Percentiles rank a stretch among this genome's conserved stretches.
phyloP scores from a whole-genome alignment of 1,139 yeast species.

The Geotrichum europaeum region DNA sequence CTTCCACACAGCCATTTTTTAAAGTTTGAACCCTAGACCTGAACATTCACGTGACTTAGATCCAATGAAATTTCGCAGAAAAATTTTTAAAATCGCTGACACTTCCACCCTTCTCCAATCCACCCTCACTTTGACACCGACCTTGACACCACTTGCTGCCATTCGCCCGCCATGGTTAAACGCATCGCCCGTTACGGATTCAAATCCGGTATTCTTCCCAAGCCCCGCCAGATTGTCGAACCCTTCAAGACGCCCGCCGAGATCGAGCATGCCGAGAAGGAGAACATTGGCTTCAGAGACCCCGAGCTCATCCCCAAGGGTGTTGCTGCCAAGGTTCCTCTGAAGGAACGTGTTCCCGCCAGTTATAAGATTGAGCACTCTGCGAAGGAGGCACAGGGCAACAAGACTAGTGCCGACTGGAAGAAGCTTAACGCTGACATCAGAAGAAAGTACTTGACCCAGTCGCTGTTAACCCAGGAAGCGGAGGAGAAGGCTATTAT shows the following conservation, averaged over 20 bases:
- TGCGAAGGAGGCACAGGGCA: conserved; percentile 37
- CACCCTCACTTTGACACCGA: neutral
- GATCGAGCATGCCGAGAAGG: conserved; percentile 39
- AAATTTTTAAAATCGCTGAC: neutral
- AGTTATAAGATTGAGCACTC: conserved; percentile 50
- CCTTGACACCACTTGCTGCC: neutral
- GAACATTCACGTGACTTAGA: neutral
- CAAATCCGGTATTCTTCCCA: conserved; percentile 79
- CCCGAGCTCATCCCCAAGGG: conserved; percentile 68
- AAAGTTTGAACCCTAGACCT: neutral
- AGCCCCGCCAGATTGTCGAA: conserved; percentile 62
- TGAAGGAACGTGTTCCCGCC: conserved; percentile 50
- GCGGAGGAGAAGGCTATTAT: conserved; percentile 40
- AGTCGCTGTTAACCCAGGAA: conserved; percentile 61
- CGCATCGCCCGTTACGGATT: conserved; percentile 43
- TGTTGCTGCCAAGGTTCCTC: conserved; percentile 48
- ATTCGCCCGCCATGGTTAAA: conserved; percentile 37
- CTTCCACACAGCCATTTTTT: neutral
- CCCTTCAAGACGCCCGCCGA: conserved; percentile 38
- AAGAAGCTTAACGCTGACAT: conserved; percentile 55
- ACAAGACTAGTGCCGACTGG: conserved; percentile 43
- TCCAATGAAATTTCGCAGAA: conserved; percentile 13
- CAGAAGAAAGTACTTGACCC: conserved; percentile 65
- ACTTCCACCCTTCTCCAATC: neutral
- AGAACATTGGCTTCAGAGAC: conserved; percentile 65